These are phyloP conservation scores for Colletotrichum orchidophilum DNA, from an alignment of 2,329 filamentous ascomycete genomes.

Conservation along the genomic window DNA sequence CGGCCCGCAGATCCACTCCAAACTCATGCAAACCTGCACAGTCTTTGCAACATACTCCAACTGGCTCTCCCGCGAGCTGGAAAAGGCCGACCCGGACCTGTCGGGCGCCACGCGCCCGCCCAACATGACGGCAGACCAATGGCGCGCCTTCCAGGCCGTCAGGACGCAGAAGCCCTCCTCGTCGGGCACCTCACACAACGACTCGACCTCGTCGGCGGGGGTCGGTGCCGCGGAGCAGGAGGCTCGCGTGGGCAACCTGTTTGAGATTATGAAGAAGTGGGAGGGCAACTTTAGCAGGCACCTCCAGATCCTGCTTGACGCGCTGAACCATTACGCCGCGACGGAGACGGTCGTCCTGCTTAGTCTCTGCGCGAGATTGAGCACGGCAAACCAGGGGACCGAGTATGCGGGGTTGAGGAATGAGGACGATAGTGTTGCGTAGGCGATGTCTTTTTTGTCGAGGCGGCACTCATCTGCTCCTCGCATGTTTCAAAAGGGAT, in stretches of 20 bases:
- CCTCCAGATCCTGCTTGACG: conserved; percentile 92
- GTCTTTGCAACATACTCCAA: conserved; percentile 93
- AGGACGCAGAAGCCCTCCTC: conserved; percentile 50
- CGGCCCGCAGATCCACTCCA: conserved; percentile 83
- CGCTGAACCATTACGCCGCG: conserved; percentile 95
- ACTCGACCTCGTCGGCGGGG: conserved; percentile 49
- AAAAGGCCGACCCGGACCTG: conserved; percentile 84
- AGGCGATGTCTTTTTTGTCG: background rate
- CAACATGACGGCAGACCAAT: conserved; percentile 69
- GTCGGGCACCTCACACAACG: conserved; percentile 39
- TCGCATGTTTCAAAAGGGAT: background rate
- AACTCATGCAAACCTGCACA: conserved; percentile 94
- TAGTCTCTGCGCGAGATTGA: conserved; percentile 84
- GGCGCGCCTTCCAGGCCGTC: conserved; percentile 64
- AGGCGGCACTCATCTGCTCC: too few relatives aligned
- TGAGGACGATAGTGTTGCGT: conserved; percentile 59
- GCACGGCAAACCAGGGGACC: conserved; percentile 81
- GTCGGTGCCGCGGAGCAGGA: conserved; percentile 44
- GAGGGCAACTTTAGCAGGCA: conserved; percentile 93
- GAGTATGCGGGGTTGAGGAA: conserved; percentile 68
- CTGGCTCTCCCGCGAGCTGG: conserved; percentile 84
- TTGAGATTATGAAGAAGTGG: conserved; percentile 89
- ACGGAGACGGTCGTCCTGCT: conserved; percentile 96
- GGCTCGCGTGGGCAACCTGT: conserved; percentile 75
- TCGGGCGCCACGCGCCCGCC: conserved; percentile 64